Conservation (phyloP, 2,329 filamentous ascomycete genomes). For the Mollisia scopiformis region DNA sequence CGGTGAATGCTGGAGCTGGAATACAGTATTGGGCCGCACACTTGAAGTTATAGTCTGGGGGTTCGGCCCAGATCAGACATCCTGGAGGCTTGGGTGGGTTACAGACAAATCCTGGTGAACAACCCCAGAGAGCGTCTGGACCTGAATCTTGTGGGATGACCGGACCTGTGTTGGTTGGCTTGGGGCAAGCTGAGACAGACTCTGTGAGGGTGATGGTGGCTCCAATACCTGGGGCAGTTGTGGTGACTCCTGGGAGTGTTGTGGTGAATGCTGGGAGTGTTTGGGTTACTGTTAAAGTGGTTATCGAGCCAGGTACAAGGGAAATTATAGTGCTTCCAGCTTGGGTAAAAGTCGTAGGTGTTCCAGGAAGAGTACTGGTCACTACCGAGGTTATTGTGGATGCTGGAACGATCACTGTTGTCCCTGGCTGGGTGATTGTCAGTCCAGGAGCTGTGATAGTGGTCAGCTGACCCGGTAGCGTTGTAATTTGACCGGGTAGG, state of each 20-base stretch:
- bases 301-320: background rate
- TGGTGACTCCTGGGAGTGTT: constrained; percentile 4
- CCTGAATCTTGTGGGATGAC: constrained; percentile 30
- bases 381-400: background rate
- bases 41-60: constrained; percentile 41
- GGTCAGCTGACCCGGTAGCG: background rate
- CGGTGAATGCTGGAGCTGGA: constrained; percentile 33
- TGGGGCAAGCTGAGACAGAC: constrained; percentile 21
- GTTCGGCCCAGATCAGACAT: constrained; percentile 45
- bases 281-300: background rate
- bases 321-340: background rate
- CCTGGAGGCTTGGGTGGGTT: constrained; percentile 40
- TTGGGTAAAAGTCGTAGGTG: background rate
- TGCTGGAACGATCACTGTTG: background rate
- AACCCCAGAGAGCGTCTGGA: constrained; percentile 43
- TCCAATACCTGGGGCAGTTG: background rate
- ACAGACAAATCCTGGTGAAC: constrained; percentile 46
- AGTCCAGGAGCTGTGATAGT: constrained; percentile 18
- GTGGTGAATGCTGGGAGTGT: background rate
- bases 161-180: constrained; percentile 27
- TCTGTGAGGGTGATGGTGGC: constrained; percentile 18
- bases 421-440: background rate
- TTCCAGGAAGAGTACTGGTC: background rate
- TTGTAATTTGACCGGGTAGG: background rate
- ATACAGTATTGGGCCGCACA: constrained; percentile 45